Conservation (phyloP, 306 rosid genomes). For the Macrotyloma uniflorum region DNA sequence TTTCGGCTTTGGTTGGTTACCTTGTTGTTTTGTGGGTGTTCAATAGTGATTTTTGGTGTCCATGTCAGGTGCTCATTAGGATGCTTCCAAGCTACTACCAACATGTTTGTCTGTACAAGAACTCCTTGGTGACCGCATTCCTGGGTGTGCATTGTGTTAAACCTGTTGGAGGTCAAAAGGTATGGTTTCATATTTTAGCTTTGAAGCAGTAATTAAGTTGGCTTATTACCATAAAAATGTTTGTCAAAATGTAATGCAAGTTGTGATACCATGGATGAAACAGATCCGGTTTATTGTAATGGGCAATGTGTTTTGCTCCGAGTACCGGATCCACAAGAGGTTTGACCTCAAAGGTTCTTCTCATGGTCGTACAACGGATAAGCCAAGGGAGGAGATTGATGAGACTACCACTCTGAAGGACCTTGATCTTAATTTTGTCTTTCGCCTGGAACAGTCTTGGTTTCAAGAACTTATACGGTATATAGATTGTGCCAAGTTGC, state of each 20-base stretch:
- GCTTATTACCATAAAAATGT: neutral
- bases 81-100: conserved; percentile 65
- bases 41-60: conserved; percentile 27
- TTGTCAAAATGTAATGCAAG: conserved; percentile 6
- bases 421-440: conserved; percentile 61
- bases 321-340: conserved; percentile 59
- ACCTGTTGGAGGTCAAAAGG: conserved; percentile 68
- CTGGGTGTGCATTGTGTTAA: conserved; percentile 65
- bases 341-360: conserved; percentile 72
- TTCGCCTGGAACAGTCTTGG: conserved; percentile 58
- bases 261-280: conserved; percentile 25
- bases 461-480: conserved; percentile 64
- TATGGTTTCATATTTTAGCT: conserved; percentile 28
- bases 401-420: conserved; percentile 68
- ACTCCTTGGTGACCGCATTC: conserved; percentile 56
- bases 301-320: conserved; percentile 67
- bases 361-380: conserved; percentile 57
- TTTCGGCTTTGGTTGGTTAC: conserved; percentile 26
- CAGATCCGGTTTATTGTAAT: conserved; percentile 63
- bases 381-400: conserved; percentile 55
- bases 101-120: conserved; percentile 58
- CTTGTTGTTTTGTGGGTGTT: conserved; percentile 21
- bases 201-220: neutral
- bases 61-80: conserved; percentile 60
- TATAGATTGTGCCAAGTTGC: conserved; percentile 21